Conservation (phyloP, 202 grass and related monocot genomes). For the Setaria italica region DNA sequence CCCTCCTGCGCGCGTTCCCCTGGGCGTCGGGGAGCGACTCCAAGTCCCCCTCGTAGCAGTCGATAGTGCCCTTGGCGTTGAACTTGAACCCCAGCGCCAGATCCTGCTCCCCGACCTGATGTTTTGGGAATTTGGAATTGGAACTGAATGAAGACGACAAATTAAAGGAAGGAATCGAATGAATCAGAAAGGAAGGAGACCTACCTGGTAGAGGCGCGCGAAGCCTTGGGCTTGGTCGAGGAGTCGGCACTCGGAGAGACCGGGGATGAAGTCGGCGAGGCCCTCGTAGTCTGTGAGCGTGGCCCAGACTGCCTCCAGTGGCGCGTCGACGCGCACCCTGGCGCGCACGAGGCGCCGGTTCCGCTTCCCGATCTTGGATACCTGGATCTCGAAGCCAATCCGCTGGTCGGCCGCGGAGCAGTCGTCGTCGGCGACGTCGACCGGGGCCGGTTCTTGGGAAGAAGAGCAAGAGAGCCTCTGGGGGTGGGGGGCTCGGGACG, state of each 20-base stretch:
- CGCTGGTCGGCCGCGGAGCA: too few species aligned
- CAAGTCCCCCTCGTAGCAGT: conserved; percentile 80
- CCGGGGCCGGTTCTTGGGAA: not conserved
- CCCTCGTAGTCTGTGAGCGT: conserved; percentile 87
- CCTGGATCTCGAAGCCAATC: conserved; percentile 61
- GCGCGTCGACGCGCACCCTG: conserved; percentile 55
- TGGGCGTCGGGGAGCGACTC: conserved; percentile 43
- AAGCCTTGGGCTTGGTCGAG: conserved; percentile 43
- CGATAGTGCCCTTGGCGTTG: conserved; percentile 71
- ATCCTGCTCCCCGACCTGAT: conserved; percentile 71
- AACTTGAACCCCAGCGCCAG: conserved; percentile 80
- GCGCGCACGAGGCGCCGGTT: conserved; percentile 62
- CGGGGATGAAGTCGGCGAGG: conserved; percentile 73
- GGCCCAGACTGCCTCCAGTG: conserved; percentile 73
- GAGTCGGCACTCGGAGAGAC: conserved; percentile 69
- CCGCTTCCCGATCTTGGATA: conserved; percentile 50
- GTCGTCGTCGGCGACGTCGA: conserved; percentile 9
- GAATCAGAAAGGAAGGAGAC: too few species aligned
- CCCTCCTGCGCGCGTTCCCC: conserved; percentile 37
- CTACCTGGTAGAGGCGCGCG: conserved; percentile 68
- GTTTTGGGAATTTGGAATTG: too few species aligned
- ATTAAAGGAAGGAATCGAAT: not conserved
- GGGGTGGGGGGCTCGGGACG: too few species aligned
- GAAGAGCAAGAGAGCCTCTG: not conserved
- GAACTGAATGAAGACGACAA: not conserved